Evolutionary conservation across 202 grass and related monocot genomes (phyloP).

Genomic region (Zoysia matrella): DNA sequence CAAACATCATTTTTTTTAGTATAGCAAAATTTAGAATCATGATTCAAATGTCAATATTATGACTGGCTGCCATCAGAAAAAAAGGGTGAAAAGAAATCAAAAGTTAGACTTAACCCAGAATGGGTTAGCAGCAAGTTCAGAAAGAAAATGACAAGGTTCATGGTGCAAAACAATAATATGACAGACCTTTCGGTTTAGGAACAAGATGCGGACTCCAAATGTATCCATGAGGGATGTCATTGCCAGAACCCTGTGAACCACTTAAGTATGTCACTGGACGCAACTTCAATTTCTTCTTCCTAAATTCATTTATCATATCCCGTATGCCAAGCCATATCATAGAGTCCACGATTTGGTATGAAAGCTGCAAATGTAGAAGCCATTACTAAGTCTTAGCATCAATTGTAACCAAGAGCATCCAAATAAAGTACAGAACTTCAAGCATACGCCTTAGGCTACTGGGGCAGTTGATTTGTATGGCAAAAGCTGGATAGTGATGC

Average conservation of each 20-base stretch:
- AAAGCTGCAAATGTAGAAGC: slow-evolving; percentile 68
- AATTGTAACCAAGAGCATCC: neutral
- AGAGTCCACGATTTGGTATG: slow-evolving; percentile 95
- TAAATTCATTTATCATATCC: slow-evolving; percentile 99
- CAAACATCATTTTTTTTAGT: neutral
- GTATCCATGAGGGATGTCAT: slow-evolving; percentile 89
- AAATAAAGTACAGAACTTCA: slow-evolving; percentile 37
- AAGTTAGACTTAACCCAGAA: neutral
- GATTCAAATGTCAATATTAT: neutral
- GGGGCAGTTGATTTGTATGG: neutral
- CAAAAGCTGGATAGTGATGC: slow-evolving; percentile 17
- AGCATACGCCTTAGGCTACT: neutral
- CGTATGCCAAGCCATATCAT: slow-evolving; percentile 99
- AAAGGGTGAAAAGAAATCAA: neutral
- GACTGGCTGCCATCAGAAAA: slow-evolving; percentile 1
- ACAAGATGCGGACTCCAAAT: slow-evolving; percentile 98
- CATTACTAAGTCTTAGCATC: slow-evolving; percentile 10
- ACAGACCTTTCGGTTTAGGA: slow-evolving; percentile 84
- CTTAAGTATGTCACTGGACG: slow-evolving; percentile 94
- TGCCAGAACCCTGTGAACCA: slow-evolving; percentile 75
- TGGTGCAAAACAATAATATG: slow-evolving; percentile 9
- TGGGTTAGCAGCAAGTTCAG: slow-evolving; percentile 9
- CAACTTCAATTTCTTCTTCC: slow-evolving; percentile 93
- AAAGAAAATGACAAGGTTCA: slow-evolving; percentile 33
- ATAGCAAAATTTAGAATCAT: slow-evolving; percentile 8